A percentile compares a stretch with the other conserved stretches of the same genome.
phyloP scores from a whole-genome alignment of 148 eudicot genomes.

The Rhododendron simsii region DNA sequence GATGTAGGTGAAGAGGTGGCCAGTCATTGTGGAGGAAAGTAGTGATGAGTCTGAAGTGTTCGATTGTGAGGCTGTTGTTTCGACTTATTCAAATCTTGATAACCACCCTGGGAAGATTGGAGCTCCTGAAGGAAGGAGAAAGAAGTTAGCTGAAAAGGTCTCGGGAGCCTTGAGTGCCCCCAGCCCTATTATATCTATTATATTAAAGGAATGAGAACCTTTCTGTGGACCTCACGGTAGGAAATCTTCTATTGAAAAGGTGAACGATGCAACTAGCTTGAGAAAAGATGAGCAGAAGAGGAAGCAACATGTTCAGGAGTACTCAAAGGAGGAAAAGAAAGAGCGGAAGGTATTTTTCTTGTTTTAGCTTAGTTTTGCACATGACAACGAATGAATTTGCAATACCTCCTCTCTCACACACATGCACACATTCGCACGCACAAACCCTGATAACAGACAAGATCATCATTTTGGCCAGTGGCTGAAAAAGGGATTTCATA shows the following conservation, averaged over 20 bases:
- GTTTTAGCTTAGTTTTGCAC: not conserved
- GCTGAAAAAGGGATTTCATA: not conserved
- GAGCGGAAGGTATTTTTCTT: constrained; percentile 68
- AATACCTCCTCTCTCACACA: not conserved
- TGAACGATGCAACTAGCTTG: constrained; percentile 29
- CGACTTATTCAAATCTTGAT: constrained; percentile 91
- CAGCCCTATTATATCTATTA: constrained; percentile 41
- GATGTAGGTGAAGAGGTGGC: constrained; percentile 33
- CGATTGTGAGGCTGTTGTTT: constrained; percentile 86
- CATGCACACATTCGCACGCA: not conserved
- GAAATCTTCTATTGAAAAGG: constrained; percentile 41
- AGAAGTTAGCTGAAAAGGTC: constrained; percentile 53
- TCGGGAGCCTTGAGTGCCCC: constrained; percentile 33
- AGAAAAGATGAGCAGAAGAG: constrained; percentile 43
- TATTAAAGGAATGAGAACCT: constrained; percentile 61
- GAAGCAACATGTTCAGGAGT: constrained; percentile 63
- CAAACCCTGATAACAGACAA: not conserved
- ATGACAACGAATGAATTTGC: not conserved
- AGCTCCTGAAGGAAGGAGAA: constrained; percentile 55
- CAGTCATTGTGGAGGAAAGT: constrained; percentile 57
- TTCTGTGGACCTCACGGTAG: constrained; percentile 66
- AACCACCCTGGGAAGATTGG: constrained; percentile 87
- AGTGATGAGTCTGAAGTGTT: constrained; percentile 84
- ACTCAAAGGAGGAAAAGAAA: constrained; percentile 93
- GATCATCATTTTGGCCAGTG: not conserved